Evolutionary conservation across 768 basidiomycete genomes (phyloP).

Genomic region (Tremella yokohamensis): DNA sequence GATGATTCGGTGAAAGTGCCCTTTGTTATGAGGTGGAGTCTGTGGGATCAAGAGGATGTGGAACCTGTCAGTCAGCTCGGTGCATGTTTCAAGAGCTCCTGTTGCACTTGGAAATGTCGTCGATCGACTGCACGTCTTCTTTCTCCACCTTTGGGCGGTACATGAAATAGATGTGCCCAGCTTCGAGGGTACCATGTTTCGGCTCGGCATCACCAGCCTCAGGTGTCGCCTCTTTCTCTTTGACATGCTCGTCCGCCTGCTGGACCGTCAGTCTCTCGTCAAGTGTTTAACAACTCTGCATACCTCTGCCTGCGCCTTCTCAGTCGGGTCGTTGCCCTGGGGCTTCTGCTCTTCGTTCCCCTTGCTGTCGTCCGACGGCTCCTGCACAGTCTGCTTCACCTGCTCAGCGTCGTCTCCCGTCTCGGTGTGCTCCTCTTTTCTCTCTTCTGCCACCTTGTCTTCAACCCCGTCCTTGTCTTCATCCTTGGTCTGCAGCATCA

Average conservation of each 20-base stretch:
- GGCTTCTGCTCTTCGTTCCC: background rate
- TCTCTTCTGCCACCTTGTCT: slow-evolving; percentile 9
- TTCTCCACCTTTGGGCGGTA: slow-evolving; percentile 46
- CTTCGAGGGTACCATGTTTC: slow-evolving; percentile 45
- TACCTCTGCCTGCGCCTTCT: background rate
- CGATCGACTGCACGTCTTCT: slow-evolving; percentile 34
- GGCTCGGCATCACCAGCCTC: slow-evolving; percentile 26
- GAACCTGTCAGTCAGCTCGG: slow-evolving; percentile 28
- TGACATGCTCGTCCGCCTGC: slow-evolving; percentile 1
- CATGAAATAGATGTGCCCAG: slow-evolving; percentile 46
- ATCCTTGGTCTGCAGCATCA: slow-evolving; percentile 15
- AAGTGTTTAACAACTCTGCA: background rate
- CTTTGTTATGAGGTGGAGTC: slow-evolving; percentile 30
- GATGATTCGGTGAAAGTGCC: slow-evolving; percentile 44
- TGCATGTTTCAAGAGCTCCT: background rate
- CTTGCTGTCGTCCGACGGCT: background rate
- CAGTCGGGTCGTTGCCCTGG: background rate
- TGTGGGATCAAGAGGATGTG: slow-evolving; percentile 46
- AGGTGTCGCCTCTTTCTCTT: background rate
- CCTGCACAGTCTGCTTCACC: slow-evolving; percentile 4
- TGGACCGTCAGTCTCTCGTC: background rate
- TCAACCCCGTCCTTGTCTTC: slow-evolving; percentile 10
- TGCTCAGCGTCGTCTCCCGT: slow-evolving; percentile 1
- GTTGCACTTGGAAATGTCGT: slow-evolving; percentile 45
- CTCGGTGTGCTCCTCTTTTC: slow-evolving; percentile 8